Evolutionary conservation across 768 basidiomycete species (phyloP).

Genomic region (Omphalotus guepiniiformis): DNA sequence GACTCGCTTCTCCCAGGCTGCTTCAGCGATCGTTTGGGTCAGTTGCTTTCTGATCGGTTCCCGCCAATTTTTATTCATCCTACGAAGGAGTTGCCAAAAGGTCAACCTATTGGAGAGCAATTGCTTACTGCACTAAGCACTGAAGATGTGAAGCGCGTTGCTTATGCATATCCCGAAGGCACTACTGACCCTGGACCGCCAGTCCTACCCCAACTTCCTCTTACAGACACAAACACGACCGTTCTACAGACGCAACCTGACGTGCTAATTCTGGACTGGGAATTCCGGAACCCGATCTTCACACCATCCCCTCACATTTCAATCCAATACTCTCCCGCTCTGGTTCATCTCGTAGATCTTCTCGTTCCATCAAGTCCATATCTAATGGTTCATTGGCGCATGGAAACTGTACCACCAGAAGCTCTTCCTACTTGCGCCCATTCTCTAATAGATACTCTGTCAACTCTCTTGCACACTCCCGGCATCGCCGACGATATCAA

Average conservation of each 20-base stretch:
- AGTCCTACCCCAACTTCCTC: slow-evolving; percentile 14
- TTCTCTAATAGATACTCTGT: slow-evolving; percentile 42
- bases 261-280: slow-evolving; percentile 52
- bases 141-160: not conserved
- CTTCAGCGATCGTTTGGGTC: slow-evolving; percentile 1
- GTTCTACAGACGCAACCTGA: slow-evolving; percentile 26
- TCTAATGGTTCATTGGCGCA: slow-evolving; percentile 53
- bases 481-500: slow-evolving; percentile 26
- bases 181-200: slow-evolving; percentile 1
- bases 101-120: slow-evolving; percentile 14
- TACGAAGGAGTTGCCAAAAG: slow-evolving; percentile 4
- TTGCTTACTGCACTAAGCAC: not conserved
- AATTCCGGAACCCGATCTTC: slow-evolving; percentile 45
- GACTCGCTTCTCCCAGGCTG: slow-evolving; percentile 3
- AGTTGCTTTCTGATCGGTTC: not conserved
- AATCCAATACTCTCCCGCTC: slow-evolving; percentile 40
- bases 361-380: slow-evolving; percentile 36
- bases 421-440: slow-evolving; percentile 45
- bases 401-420: slow-evolving; percentile 43
- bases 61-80: slow-evolving; percentile 1
- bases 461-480: slow-evolving; percentile 24
- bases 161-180: not conserved
- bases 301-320: slow-evolving; percentile 12
- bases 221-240: too few species aligned
- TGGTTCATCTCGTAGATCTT: slow-evolving; percentile 36